Base-by-base conservation (phyloP, 1,284 basidiomycete genomes). In the Quambalaria eucalypti region DNA sequence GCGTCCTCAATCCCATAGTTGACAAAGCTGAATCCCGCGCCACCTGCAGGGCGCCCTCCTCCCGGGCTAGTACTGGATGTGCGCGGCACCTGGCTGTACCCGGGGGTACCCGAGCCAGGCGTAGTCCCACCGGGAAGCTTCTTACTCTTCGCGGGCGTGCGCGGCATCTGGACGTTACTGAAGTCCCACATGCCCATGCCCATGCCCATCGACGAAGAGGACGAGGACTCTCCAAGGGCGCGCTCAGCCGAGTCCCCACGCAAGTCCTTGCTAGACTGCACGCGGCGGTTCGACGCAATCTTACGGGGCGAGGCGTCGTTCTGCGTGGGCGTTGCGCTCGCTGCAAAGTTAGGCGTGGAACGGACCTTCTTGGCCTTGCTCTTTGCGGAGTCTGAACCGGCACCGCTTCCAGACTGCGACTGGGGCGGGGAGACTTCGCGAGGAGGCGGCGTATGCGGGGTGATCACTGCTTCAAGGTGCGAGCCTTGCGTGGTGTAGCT, bases 1-100 rank as follows among this genome's bases (percentile, higher is more conserved):
- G 71, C 71, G 53, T 74, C 70, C 21, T 73, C 58, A 52, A 74
- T 65, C 12, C 71, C 71, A 48, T 72, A 74, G 60, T 74, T 72
- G 60, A 74, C 68, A 52, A 74, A 74, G 28, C 60, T 58, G 25
- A 73, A 52, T 25, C 29, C 26, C 29, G 36, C 28, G 25, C 23
- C 28, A 10, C 29, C 16, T 14, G 48, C 21, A 31, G 48, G 19
- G 44, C 21, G 19, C 39, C 39, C 39, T 7, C 19, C 21, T 7
- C 14, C 7, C 7, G 7, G 19, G 39, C 39, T 19, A 42, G 8
- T 8, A 9, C 39, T 8, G 39, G 9, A 7, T 7, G 7, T 8
- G 14, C 39, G 7, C 9, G 19, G 39, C 39, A 7, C 9, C 21
- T 42, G 39, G 7, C 21, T n/a, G 39, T 8, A 42, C 39, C n/a